Evolutionary conservation across 2,329 filamentous ascomycete genomes (phyloP).

Genomic region (Whalleya microplaca): DNA sequence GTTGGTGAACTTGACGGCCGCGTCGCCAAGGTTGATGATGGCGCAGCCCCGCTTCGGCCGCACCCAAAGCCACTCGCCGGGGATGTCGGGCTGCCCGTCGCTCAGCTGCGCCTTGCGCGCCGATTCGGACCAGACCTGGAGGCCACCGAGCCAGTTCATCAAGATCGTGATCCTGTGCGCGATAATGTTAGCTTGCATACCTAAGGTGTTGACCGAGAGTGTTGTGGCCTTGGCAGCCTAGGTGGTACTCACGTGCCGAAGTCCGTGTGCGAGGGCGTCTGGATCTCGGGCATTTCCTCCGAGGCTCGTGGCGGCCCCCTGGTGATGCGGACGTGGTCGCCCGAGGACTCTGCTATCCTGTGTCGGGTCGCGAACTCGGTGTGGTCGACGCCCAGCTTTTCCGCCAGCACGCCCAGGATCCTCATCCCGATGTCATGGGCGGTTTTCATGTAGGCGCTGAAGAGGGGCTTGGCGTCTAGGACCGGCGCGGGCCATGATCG

Average conservation of each 20-base stretch:
- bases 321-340: conserved; percentile 40
- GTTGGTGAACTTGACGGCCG: conserved; percentile 41
- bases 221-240: too few relatives aligned
- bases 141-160: conserved; percentile 45
- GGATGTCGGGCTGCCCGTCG: conserved; percentile 31
- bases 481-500: conserved; percentile 34
- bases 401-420: conserved; percentile 34
- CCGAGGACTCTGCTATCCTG: conserved; percentile 34
- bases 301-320: conserved; percentile 35
- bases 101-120: conserved; percentile 30
- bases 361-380: conserved; percentile 33
- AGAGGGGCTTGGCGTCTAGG: conserved; percentile 27
- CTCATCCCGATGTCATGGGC: conserved; percentile 36
- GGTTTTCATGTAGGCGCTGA: conserved; percentile 31
- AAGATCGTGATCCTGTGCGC: conserved; percentile 39
- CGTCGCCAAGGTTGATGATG: conserved; percentile 45
- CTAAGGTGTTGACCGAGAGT: too few relatives aligned
- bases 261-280: conserved; percentile 41
- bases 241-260: conserved; percentile 40
- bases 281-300: conserved; percentile 37
- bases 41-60: conserved; percentile 40
- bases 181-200: not conserved
- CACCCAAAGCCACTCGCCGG: conserved; percentile 42
- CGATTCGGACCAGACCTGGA: conserved; percentile 42
- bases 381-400: conserved; percentile 32